Evolutionary conservation across 2,329 filamentous ascomycete species (phyloP).

Genomic region (Conoideocrella luteorostrata): DNA sequence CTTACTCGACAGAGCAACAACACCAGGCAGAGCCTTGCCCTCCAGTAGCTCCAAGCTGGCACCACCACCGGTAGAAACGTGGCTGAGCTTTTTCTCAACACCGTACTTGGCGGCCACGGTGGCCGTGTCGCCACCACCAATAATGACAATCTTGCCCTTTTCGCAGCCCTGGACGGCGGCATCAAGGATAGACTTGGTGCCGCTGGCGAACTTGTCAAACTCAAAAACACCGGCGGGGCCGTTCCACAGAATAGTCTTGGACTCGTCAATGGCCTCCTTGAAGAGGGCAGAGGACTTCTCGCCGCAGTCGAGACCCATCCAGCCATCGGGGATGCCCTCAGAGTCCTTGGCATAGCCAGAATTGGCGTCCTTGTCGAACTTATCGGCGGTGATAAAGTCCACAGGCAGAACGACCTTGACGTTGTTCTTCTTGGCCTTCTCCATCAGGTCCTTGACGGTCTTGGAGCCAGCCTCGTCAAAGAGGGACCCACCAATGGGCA

Average conservation of each 20-base stretch:
- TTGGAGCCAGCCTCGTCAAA: conserved; percentile 93
- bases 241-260: conserved; percentile 99
- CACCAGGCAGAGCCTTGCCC: conserved; percentile 95
- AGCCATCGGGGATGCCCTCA: conserved; percentile 89
- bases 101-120: conserved; percentile 97
- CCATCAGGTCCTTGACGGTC: conserved; percentile 78
- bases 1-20: conserved; percentile 79
- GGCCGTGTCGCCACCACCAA: conserved; percentile 95
- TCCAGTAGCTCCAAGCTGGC: conserved; percentile 93
- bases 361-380: conserved; percentile 81
- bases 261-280: conserved; percentile 77
- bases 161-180: conserved; percentile 76
- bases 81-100: conserved; percentile 93
- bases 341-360: conserved; percentile 77
- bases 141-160: conserved; percentile 84
- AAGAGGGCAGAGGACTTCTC: conserved; percentile 82
- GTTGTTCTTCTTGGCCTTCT: conserved; percentile 94
- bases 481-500: conserved; percentile 83
- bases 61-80: conserved; percentile 95
- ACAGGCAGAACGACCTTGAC: conserved; percentile 92
- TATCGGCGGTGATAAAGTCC: conserved; percentile 94
- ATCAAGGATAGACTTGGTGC: conserved; percentile 88
- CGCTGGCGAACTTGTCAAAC: conserved; percentile 87
- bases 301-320: conserved; percentile 96
- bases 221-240: conserved; percentile 96